These are phyloP conservation scores for Neurospora sp. DNA, from an alignment of 495 filamentous ascomycete species.

Conservation along the genomic window DNA sequence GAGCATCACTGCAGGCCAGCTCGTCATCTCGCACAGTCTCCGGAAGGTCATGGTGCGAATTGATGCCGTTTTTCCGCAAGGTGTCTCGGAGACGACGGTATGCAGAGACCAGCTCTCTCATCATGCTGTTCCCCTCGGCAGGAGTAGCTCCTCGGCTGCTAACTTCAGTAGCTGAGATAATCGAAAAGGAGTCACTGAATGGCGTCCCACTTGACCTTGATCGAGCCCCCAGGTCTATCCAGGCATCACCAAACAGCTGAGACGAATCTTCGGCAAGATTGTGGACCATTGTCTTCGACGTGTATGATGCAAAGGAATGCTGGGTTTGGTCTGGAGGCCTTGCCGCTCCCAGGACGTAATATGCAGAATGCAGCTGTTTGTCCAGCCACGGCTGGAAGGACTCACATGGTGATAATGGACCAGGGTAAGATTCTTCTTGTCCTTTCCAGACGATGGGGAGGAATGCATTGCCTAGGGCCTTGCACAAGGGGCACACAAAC, in stretches of 20 bases:
- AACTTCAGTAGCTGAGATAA: slow-evolving; percentile 13
- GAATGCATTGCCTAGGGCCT: slow-evolving; percentile 92
- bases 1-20: slow-evolving; percentile 52
- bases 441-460: slow-evolving; percentile 92
- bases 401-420: slow-evolving; percentile 45
- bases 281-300: slow-evolving; percentile 51
- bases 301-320: slow-evolving; percentile 55
- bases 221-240: slow-evolving; percentile 19
- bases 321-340: slow-evolving; percentile 37
- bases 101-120: slow-evolving; percentile 66
- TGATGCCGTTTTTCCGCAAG: slow-evolving; percentile 58
- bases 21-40: slow-evolving; percentile 17
- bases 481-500: slow-evolving; percentile 96
- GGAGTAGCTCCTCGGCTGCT: slow-evolving; percentile 11
- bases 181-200: slow-evolving; percentile 21
- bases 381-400: slow-evolving; percentile 59
- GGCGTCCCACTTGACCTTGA: slow-evolving; percentile 22
- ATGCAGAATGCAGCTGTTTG: slow-evolving; percentile 27
- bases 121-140: slow-evolving; percentile 30
- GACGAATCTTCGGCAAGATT: slow-evolving; percentile 38
- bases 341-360: slow-evolving; percentile 28
- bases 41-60: slow-evolving; percentile 25
- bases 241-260: slow-evolving; percentile 25
- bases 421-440: slow-evolving; percentile 72
- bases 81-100: slow-evolving; percentile 76